Percentiles rank a stretch among this genome's conserved stretches.
phyloP scores from a whole-genome alignment of 805 yeast genomes.

The Candida verbasci region DNA sequence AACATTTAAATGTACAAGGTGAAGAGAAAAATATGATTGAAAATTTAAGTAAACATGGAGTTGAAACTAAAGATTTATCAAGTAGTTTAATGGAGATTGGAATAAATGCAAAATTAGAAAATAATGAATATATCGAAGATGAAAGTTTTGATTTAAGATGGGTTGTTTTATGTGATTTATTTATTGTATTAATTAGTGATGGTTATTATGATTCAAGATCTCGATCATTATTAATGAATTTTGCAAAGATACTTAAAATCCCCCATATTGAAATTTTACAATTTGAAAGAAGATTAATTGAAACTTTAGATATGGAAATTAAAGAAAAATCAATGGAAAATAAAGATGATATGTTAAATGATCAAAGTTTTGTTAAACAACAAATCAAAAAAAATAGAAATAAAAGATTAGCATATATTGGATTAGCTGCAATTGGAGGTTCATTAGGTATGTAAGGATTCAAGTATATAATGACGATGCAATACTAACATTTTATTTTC shows the following conservation, averaged over 20 bases:
- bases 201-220: conserved; percentile 89
- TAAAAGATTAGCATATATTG: conserved; percentile 78
- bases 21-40: conserved; percentile 88
- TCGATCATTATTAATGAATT: conserved; percentile 65
- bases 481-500: no score
- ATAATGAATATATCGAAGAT: conserved; percentile 5
- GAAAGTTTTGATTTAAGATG: conserved; percentile 67
- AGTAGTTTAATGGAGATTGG: conserved; percentile 44
- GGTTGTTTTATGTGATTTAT: conserved; percentile 91
- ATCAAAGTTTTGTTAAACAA: conserved; percentile 67
- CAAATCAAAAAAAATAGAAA: conserved; percentile 65
- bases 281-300: conserved; percentile 87
- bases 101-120: conserved; percentile 7
- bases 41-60: conserved; percentile 76
- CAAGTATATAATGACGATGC: no score
- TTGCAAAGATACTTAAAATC: conserved; percentile 61
- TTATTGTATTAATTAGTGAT: conserved; percentile 72
- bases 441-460: no score
- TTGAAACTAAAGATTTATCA: conserved; percentile 67
- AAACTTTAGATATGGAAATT: conserved; percentile 80
- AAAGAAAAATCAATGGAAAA: conserved; percentile 49
- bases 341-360: conserved; percentile 69
- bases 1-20: conserved; percentile 71
- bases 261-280: conserved; percentile 69
- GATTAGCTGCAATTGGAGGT: conserved; percentile 95